phyloP scores from a whole-genome alignment of 2,329 filamentous ascomycete species.

The Gaeumannomyces sp. region DNA sequence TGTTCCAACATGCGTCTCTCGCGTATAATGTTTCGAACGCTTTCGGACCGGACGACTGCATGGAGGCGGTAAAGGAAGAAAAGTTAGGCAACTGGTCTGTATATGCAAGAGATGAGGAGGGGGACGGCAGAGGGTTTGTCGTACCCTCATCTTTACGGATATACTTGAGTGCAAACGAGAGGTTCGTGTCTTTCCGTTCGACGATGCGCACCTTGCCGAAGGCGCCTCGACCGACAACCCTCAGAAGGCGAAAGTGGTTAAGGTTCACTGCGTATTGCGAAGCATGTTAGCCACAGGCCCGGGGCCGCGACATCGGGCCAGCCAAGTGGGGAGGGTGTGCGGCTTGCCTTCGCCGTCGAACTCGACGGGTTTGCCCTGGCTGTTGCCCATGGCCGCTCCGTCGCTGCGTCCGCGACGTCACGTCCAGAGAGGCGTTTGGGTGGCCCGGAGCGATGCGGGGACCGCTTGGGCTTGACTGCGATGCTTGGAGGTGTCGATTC shows the following conservation, averaged over 20 bases:
- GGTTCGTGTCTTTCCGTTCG: slow-evolving; percentile 87
- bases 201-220: slow-evolving; percentile 99
- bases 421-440: neutral
- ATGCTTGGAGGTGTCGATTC: neutral
- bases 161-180: slow-evolving; percentile 96
- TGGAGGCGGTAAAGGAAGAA: slow-evolving; percentile 11
- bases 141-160: slow-evolving; percentile 96
- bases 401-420: neutral
- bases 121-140: slow-evolving; percentile 19
- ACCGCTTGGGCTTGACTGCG: too few species aligned
- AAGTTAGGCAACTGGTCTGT: neutral
- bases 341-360: slow-evolving; percentile 84
- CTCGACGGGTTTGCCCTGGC: slow-evolving; percentile 87
- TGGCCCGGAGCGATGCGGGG: neutral
- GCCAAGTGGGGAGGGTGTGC: slow-evolving; percentile 8
- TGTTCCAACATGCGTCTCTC: slow-evolving; percentile 98
- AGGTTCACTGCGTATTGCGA: slow-evolving; percentile 65
- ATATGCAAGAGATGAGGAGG: slow-evolving; percentile 8
- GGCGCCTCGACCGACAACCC: slow-evolving; percentile 94
- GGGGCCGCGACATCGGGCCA: neutral
- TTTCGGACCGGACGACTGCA: slow-evolving; percentile 91
- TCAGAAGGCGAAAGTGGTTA: slow-evolving; percentile 91
- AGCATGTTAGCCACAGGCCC: neutral
- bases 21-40: slow-evolving; percentile 95
- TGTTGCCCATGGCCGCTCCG: slow-evolving; percentile 70